These are phyloP conservation scores for Populus tomentosa DNA, from an alignment of 441 rosid species.

Conservation along the genomic window DNA sequence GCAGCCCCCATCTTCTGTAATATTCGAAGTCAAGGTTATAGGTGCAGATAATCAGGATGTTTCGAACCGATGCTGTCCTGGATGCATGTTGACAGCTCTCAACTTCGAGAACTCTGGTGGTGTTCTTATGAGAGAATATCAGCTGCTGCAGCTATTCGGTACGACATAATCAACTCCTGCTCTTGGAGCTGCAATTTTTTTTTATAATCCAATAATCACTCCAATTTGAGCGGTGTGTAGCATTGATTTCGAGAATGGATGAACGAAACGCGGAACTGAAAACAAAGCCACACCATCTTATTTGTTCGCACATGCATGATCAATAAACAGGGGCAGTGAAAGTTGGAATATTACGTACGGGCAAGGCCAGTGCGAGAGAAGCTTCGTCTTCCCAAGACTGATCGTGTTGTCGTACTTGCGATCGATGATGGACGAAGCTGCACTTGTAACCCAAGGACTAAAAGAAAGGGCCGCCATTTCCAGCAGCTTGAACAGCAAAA, in stretches of 20 bases:
- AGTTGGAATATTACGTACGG: slow-evolving; percentile 37
- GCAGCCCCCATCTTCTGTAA: slow-evolving; percentile 38
- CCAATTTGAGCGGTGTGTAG: neutral
- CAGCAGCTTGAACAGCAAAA: slow-evolving; percentile 94
- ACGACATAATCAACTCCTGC: slow-evolving; percentile 19
- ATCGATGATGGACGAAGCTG: slow-evolving; percentile 81
- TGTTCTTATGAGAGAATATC: slow-evolving; percentile 33
- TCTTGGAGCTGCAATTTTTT: slow-evolving; percentile 38
- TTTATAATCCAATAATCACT: neutral
- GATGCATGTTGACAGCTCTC: slow-evolving; percentile 38
- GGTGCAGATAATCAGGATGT: slow-evolving; percentile 45
- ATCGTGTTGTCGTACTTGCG: slow-evolving; percentile 63
- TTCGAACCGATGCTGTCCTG: slow-evolving; percentile 27
- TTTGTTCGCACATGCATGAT: no score
- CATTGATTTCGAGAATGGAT: neutral
- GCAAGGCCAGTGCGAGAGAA: slow-evolving; percentile 84
- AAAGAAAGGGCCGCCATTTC: slow-evolving; percentile 95
- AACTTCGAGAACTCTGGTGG: slow-evolving; percentile 21
- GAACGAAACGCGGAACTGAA: neutral
- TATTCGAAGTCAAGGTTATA: slow-evolving; percentile 36
- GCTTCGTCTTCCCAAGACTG: slow-evolving; percentile 60
- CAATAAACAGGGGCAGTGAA: no score
- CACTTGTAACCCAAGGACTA: slow-evolving; percentile 90
- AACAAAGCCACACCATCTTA: neutral
- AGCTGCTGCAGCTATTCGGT: slow-evolving; percentile 41